These are phyloP conservation scores for Neurospora cerealis DNA, from an alignment of 495 filamentous ascomycete genomes.

Conservation along the genomic window DNA sequence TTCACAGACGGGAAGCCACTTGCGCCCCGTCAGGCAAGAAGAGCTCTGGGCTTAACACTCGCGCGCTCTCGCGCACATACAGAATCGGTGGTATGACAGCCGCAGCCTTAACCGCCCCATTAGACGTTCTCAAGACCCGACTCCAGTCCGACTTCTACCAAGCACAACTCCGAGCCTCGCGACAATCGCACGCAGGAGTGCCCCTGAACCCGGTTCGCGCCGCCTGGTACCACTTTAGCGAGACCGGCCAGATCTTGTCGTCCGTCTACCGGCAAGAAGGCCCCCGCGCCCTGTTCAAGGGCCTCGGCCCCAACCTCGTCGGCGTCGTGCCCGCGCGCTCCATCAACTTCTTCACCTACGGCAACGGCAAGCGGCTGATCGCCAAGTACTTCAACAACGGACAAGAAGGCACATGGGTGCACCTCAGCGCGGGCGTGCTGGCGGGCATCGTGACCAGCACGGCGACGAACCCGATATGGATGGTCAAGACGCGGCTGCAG, in stretches of 20 bases:
- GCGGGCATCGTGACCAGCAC: slow-evolving; percentile 76
- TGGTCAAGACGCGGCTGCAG: slow-evolving; percentile 83
- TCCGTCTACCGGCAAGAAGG: slow-evolving; percentile 71
- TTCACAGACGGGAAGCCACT: not conserved
- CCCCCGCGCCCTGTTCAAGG: slow-evolving; percentile 78
- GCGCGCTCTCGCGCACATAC: not conserved
- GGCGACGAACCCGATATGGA: slow-evolving; percentile 87
- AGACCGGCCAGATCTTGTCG: slow-evolving; percentile 72
- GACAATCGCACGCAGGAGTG: slow-evolving; percentile 25
- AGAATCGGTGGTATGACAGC: slow-evolving; percentile 84
- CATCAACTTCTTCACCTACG: slow-evolving; percentile 85
- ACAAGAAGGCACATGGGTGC: slow-evolving; percentile 58
- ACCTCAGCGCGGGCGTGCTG: slow-evolving; percentile 59
- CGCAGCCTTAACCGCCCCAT: slow-evolving; percentile 72
- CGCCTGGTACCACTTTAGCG: slow-evolving; percentile 52
- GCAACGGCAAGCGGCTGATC: slow-evolving; percentile 73
- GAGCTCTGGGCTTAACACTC: not conserved
- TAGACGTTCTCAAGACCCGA: slow-evolving; percentile 85
- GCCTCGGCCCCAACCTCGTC: slow-evolving; percentile 75
- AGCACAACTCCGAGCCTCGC: slow-evolving; percentile 44
- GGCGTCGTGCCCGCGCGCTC: slow-evolving; percentile 78
- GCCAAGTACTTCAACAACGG: slow-evolving; percentile 55
- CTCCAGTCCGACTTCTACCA: slow-evolving; percentile 90
- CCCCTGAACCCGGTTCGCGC: slow-evolving; percentile 37
- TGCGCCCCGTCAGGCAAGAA: not conserved